A percentile compares a stretch with the other conserved stretches of the same genome.
Conservation (phyloP, 768 basidiomycete species). For the Thelephora aurantiotincta region DNA sequence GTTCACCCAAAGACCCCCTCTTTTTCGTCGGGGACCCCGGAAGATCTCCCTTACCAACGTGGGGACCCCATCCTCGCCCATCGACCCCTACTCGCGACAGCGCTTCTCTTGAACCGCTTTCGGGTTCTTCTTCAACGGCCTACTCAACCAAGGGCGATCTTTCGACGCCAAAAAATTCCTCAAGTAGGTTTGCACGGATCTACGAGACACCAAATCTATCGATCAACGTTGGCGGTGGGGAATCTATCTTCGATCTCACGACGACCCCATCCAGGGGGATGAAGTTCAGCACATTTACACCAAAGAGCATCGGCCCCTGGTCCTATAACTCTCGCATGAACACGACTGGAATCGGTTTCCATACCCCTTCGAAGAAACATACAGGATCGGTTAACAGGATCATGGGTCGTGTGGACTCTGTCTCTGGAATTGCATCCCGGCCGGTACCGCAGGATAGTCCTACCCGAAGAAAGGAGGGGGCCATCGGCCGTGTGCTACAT, state of each 20-base stretch:
- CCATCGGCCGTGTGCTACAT: not conserved
- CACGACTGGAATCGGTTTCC: not conserved
- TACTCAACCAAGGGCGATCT: conserved; percentile 40
- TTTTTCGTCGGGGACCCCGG: conserved; percentile 44
- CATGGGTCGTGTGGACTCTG: not conserved
- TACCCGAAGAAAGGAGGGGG: not conserved
- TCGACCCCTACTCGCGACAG: conserved; percentile 33
- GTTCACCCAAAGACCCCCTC: conserved; percentile 25
- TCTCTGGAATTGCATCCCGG: not conserved
- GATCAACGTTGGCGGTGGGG: conserved; percentile 20
- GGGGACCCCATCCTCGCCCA: conserved; percentile 27
- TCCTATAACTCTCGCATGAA: not conserved
- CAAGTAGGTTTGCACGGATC: conserved; percentile 14
- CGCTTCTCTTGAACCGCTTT: conserved; percentile 14
- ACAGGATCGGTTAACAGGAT: not conserved
- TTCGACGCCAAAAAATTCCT: conserved; percentile 29
- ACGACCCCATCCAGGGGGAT: conserved; percentile 75
- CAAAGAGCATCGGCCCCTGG: conserved; percentile 22
- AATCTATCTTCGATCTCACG: conserved; percentile 63
- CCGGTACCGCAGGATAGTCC: not conserved
- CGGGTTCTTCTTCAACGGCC: conserved; percentile 27
- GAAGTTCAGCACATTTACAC: conserved; percentile 42
- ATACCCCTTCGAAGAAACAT: not conserved
- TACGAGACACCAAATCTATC: conserved; percentile 12
- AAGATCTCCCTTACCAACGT: conserved; percentile 40